These are phyloP conservation scores for Fusarium equiseti DNA, from an alignment of 2,329 filamentous ascomycete species.

Conservation along the genomic window DNA sequence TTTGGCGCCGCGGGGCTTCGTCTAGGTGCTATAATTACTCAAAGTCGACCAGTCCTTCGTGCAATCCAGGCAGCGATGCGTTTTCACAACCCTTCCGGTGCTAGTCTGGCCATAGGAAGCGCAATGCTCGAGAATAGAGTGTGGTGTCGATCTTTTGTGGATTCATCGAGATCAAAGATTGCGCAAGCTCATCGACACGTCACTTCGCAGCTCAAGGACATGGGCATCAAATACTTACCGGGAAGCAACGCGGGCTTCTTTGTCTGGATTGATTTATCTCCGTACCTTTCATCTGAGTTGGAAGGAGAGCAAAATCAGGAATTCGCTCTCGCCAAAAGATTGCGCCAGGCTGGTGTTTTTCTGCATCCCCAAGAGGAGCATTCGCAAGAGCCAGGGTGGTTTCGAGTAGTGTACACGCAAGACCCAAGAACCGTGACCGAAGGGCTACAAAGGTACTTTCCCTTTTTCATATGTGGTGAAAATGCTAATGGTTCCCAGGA, in stretches of 20 bases:
- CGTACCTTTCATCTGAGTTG: slow-evolving; percentile 53
- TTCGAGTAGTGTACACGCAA: slow-evolving; percentile 65
- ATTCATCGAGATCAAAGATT: slow-evolving; percentile 55
- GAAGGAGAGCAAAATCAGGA: slow-evolving; percentile 54
- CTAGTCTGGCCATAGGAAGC: slow-evolving; percentile 57
- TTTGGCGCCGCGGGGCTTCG: slow-evolving; percentile 67
- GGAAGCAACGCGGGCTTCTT: slow-evolving; percentile 69
- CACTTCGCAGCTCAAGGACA: slow-evolving; percentile 52
- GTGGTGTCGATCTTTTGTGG: slow-evolving; percentile 61
- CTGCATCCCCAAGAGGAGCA: slow-evolving; percentile 63
- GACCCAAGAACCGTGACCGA: slow-evolving; percentile 51
- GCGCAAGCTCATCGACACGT: slow-evolving; percentile 56
- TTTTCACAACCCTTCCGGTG: slow-evolving; percentile 62
- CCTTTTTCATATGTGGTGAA: neutral
- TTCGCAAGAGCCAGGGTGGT: slow-evolving; percentile 62
- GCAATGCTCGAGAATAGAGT: slow-evolving; percentile 60
- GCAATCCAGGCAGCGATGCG: slow-evolving; percentile 56
- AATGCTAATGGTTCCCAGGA: slow-evolving; percentile 27
- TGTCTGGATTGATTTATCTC: slow-evolving; percentile 64
- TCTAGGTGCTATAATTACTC: slow-evolving; percentile 61
- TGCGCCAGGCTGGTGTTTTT: slow-evolving; percentile 62
- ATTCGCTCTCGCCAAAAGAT: slow-evolving; percentile 57
- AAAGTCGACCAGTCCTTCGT: slow-evolving; percentile 48
- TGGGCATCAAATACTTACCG: slow-evolving; percentile 58
- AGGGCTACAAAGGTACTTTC: slow-evolving; percentile 52